Conservation (phyloP, 176 grass and related monocot genomes). For the Miscanthus lutarioriparius region DNA sequence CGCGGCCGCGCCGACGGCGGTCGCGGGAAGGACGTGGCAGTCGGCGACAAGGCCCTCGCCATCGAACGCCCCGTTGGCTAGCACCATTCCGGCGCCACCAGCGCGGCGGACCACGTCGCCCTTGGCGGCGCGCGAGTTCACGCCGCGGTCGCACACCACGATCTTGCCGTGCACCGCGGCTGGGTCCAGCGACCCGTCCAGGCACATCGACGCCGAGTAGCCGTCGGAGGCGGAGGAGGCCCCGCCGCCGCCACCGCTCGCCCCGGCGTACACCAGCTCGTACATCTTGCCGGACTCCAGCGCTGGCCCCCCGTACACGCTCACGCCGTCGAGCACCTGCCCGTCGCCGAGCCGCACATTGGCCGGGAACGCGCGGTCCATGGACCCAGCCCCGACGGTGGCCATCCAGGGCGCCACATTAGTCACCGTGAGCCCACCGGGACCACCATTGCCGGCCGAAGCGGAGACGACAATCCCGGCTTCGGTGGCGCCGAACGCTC, state of each 20-base stretch:
- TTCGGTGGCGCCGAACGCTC: slow-evolving; percentile 83
- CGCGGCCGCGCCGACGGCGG: slow-evolving; percentile 60
- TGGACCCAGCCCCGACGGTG: slow-evolving; percentile 88
- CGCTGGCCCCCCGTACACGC: slow-evolving; percentile 76
- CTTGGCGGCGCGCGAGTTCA: slow-evolving; percentile 80
- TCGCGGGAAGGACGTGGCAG: slow-evolving; percentile 84
- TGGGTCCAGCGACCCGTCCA: slow-evolving; percentile 79
- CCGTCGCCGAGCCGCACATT: slow-evolving; percentile 77
- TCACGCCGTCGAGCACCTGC: slow-evolving; percentile 65
- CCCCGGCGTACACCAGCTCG: slow-evolving; percentile 65
- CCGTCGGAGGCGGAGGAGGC: slow-evolving; percentile 48
- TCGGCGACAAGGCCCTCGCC: slow-evolving; percentile 91
- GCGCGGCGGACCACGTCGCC: slow-evolving; percentile 77
- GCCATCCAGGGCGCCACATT: slow-evolving; percentile 92
- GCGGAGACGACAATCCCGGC: slow-evolving; percentile 87
- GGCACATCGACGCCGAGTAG: slow-evolving; percentile 84
- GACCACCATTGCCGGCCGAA: slow-evolving; percentile 84
- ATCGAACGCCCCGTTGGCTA: slow-evolving; percentile 89
- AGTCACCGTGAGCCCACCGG: slow-evolving; percentile 79
- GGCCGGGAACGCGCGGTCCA: slow-evolving; percentile 92
- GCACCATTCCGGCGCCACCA: slow-evolving; percentile 79
- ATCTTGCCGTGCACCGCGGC: slow-evolving; percentile 61
- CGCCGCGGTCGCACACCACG: slow-evolving; percentile 89
- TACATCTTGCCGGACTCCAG: slow-evolving; percentile 65
- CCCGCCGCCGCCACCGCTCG: slow-evolving; percentile 22